A percentile compares a stretch with the other conserved stretches of the same genome.
Conservation (phyloP, 495 filamentous ascomycete species). For the Aspergillus hancockii region DNA sequence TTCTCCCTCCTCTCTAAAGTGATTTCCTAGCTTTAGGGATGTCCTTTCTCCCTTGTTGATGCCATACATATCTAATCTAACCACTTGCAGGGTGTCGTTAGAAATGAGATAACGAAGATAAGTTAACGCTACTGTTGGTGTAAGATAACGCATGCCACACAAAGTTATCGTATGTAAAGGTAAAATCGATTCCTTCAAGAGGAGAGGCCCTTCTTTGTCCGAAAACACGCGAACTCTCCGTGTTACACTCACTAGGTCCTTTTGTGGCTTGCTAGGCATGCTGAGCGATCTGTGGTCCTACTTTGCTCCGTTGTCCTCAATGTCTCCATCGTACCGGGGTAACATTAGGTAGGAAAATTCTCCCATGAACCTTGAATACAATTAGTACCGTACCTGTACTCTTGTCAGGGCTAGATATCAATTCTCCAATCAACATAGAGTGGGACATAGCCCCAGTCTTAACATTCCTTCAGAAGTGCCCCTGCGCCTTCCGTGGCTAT, state of each 20-base stretch:
- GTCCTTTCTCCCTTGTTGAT: too few species aligned
- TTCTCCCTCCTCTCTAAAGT: too few species aligned
- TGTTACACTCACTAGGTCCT: background rate
- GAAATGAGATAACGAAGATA: too few species aligned
- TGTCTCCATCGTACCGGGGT: too few species aligned
- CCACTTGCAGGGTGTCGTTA: too few species aligned
- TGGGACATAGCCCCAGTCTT: background rate
- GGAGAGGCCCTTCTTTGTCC: background rate
- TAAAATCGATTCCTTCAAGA: background rate
- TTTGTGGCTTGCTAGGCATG: background rate
- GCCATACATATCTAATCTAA: too few species aligned
- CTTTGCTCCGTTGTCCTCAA: background rate
- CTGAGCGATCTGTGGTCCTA: background rate
- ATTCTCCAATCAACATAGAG: background rate
- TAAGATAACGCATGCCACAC: background rate
- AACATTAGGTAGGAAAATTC: background rate
- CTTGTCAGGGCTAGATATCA: background rate
- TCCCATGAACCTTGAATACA: background rate
- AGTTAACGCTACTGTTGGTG: background rate
- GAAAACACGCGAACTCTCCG: background rate
- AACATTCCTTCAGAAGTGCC: background rate
- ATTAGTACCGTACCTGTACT: background rate
- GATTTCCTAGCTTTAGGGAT: too few species aligned
- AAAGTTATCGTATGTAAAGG: background rate
- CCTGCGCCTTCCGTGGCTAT: conserved; percentile 3